Base-by-base conservation (phyloP, 2,329 filamentous ascomycete species). In the Fusarium austroafricanum region DNA sequence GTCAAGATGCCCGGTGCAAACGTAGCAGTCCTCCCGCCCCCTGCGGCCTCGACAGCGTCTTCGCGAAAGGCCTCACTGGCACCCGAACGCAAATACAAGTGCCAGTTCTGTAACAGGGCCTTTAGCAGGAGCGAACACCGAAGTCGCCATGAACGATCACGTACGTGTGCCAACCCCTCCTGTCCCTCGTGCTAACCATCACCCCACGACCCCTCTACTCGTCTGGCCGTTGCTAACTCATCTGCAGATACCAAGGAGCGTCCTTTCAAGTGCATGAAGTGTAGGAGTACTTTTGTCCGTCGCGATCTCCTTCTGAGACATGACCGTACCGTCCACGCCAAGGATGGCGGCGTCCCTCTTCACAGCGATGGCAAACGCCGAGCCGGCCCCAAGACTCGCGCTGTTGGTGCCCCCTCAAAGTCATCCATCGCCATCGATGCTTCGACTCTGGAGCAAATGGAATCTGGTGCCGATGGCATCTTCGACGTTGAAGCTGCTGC, bases 71-170 rank as follows among this genome's bases (percentile, higher is more conserved):
- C 90, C 71, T 85, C 91, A 65, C 83, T 90, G 74, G 90, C 89
- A 74, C 93, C 94, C 57, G 96, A 98, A 85, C 95, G 96, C 86
- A 97, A 97, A 83, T 99, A 99, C 89, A 97, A 98, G 81, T 99
- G 96, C 84, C 94, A 97, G 85, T 98, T 97, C 82, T 98, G 96
- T 85, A 94, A 94, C 83, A 89, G 96, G 81, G 96, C 96, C 69
- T 99, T 99, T 81, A 97, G 94, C 83, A 88, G 96, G 80, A 97
- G 94, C 80, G 96, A 99, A 82, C 96, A 99, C 81, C 89, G 96
- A 75, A 97, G 94, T 82, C 88, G 96, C 81, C 96, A 99, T 82
- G 96, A 99, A 83, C 89, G 96, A 83, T 97, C 94, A 79, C 96
- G 96, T 98, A 96, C 86, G 95, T 95, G 42, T 95, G 42, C 68